phyloP scores from a whole-genome alignment of 129 eudicot genomes.

The Flaveria brownii region DNA sequence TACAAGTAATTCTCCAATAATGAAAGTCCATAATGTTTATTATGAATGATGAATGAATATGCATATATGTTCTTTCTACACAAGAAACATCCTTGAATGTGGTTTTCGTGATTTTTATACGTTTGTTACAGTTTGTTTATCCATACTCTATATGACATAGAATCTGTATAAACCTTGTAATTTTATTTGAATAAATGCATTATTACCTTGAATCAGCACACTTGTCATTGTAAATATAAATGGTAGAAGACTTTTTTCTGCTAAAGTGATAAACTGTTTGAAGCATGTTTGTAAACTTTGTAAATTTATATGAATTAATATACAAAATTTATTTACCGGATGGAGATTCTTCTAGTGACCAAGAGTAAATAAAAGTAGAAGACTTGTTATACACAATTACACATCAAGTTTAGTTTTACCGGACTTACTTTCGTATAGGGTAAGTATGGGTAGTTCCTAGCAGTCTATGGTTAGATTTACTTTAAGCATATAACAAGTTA shows the following conservation, averaged over 20 bases:
- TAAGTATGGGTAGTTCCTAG: no score
- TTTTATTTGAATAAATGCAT: not conserved
- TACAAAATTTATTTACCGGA: not conserved
- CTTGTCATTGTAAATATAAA: not conserved
- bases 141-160: not conserved
- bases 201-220: not conserved
- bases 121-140: conserved; percentile 3
- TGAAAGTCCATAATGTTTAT: no score
- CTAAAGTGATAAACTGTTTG: not conserved
- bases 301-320: not conserved
- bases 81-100: not conserved
- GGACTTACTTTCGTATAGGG: no score
- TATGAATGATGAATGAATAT: no score
- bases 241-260: not conserved
- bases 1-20: not conserved
- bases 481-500: no score
- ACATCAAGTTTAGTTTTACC: not conserved
- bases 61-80: not conserved
- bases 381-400: not conserved
- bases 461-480: no score
- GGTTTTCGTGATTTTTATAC: not conserved
- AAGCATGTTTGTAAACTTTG: not conserved
- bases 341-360: not conserved
- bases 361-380: not conserved
- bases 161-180: not conserved